Conservation (phyloP, 2,329 filamentous ascomycete species). For the Botrytis cinerea region DNA sequence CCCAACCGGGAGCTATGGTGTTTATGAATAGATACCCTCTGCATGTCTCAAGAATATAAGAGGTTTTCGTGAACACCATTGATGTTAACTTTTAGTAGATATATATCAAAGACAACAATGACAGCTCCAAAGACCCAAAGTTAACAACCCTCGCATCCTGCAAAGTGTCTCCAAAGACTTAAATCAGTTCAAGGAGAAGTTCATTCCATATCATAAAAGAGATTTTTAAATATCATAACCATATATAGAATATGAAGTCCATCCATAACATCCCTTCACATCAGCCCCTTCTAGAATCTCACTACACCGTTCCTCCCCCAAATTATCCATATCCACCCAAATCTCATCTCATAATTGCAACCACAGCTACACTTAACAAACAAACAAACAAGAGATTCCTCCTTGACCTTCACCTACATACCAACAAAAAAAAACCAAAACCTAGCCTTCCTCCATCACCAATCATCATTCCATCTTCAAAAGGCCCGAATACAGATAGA, state of each 20-base stretch:
- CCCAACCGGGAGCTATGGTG: neutral
- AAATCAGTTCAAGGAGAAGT: neutral
- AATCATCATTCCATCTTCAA: neutral
- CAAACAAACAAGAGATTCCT: too few relatives aligned
- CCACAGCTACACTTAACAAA: too few relatives aligned
- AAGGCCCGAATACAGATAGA: neutral
- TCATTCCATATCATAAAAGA: accelerated
- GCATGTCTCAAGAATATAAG: neutral
- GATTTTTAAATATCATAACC: neutral
- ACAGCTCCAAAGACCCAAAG: too few relatives aligned
- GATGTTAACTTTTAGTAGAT: neutral
- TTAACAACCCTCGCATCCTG: neutral
- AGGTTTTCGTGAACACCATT: accelerated
- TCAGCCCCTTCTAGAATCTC: neutral
- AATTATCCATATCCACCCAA: too few relatives aligned
- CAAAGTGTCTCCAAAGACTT: neutral
- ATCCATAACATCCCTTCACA: neutral
- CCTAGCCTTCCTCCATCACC: too few relatives aligned
- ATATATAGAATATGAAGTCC: neutral
- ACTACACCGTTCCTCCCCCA: too few relatives aligned
- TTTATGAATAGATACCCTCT: neutral
- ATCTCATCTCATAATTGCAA: too few relatives aligned
- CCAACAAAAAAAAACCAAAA: too few relatives aligned
- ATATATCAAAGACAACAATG: neutral
- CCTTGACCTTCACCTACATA: too few relatives aligned